Percentiles rank a stretch among this genome's conserved stretches.
phyloP scores from a whole-genome alignment of 2,329 filamentous ascomycete species.

The Acrocalymma vagum region DNA sequence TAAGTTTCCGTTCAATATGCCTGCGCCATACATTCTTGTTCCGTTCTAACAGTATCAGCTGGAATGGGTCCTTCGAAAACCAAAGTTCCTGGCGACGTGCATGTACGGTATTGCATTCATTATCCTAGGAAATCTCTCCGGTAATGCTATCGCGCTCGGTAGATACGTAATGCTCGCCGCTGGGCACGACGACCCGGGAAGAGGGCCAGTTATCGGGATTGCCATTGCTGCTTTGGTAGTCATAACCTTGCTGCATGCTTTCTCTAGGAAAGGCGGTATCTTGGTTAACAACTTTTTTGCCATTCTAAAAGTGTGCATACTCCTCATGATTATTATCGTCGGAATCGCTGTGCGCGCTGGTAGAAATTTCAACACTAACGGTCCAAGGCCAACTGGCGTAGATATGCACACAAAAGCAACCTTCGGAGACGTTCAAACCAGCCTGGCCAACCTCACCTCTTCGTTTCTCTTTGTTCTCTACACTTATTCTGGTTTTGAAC shows the following conservation, averaged over 20 bases:
- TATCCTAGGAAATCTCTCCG: conserved; percentile 58
- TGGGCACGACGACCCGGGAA: conserved; percentile 29
- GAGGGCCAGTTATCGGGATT: conserved; percentile 53
- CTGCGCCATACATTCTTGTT: neutral
- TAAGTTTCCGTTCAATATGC: conserved; percentile 5
- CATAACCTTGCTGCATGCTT: conserved; percentile 56
- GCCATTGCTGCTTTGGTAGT: conserved; percentile 55
- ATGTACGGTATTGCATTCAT: conserved; percentile 58
- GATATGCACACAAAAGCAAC: too few species aligned
- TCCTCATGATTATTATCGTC: conserved; percentile 56
- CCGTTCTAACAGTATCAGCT: conserved; percentile 37
- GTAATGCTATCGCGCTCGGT: conserved; percentile 59
- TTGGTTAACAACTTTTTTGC: conserved; percentile 62
- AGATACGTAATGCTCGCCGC: conserved; percentile 49
- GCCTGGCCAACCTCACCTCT: too few species aligned
- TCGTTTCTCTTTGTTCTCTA: conserved; percentile 57
- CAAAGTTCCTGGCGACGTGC: conserved; percentile 47
- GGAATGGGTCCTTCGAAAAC: conserved; percentile 56
- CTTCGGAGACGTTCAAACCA: too few species aligned
- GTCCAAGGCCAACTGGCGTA: too few species aligned
- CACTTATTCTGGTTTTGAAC: conserved; percentile 53
- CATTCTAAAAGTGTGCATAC: conserved; percentile 57
- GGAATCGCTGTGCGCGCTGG: conserved; percentile 27
- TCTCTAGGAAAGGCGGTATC: conserved; percentile 61
- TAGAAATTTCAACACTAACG: too few species aligned